Conservation (phyloP, 2,329 filamentous ascomycete genomes). For the Davidsoniella neocaledoniae region DNA sequence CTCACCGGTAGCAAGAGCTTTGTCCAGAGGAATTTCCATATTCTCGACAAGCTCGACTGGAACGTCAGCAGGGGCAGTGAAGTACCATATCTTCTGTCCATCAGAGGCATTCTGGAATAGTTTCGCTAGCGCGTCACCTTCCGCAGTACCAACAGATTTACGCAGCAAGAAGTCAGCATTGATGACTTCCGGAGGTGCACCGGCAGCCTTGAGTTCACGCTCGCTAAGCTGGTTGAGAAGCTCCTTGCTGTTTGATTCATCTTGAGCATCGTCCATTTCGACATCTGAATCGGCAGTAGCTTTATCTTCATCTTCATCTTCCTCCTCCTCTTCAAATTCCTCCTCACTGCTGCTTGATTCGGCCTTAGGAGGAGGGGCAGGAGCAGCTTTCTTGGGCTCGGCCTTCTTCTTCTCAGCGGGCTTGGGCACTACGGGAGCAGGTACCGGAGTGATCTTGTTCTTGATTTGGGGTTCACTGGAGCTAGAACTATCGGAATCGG, state of each 20-base stretch:
- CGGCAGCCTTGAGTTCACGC: conserved; percentile 14
- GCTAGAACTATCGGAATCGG: conserved; percentile 8
- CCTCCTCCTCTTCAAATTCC: conserved; percentile 9
- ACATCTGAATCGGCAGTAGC: conserved; percentile 14
- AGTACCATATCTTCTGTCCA: conserved; percentile 68
- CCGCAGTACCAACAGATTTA: conserved; percentile 25
- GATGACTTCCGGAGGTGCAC: conserved; percentile 22
- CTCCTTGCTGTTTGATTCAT: conserved; percentile 6
- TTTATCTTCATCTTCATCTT: conserved; percentile 1
- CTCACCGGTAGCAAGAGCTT: conserved; percentile 28
- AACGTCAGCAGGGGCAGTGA: conserved; percentile 53
- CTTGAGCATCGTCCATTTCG: conserved; percentile 16
- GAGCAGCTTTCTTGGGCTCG: conserved; percentile 8
- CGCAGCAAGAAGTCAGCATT: conserved; percentile 37
- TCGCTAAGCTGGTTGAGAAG: conserved; percentile 17
- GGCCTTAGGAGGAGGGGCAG: conserved; percentile 15
- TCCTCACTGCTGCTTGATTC: conserved; percentile 6
- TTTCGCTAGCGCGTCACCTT: conserved; percentile 30
- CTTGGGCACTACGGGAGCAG: conserved; percentile 4
- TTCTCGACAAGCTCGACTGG: conserved; percentile 51
- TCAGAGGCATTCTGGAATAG: conserved; percentile 42
- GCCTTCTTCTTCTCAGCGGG: conserved; percentile 13
- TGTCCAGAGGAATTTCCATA: conserved; percentile 42
- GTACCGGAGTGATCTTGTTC: conserved; percentile 9
- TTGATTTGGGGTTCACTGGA: background rate